These are phyloP conservation scores for Panaeolus papilionaceus DNA, from an alignment of 768 basidiomycete genomes.

Conservation along the genomic window DNA sequence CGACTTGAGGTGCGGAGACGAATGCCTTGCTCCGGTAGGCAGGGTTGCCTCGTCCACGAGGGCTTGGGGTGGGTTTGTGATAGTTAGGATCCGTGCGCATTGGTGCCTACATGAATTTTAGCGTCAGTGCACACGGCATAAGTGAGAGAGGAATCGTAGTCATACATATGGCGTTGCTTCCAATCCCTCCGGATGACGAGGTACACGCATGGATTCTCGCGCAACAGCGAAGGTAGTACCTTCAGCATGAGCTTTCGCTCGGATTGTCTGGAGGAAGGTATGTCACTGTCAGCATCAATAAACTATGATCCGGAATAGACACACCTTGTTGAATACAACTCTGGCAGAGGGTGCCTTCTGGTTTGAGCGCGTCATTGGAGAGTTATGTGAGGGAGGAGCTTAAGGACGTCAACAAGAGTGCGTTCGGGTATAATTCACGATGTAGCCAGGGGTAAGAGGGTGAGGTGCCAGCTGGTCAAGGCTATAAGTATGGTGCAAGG, in stretches of 20 bases:
- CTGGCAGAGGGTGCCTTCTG: slow-evolving; percentile 11
- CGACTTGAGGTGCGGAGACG: slow-evolving; percentile 29
- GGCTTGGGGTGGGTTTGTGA: not conserved
- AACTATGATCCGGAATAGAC: not conserved
- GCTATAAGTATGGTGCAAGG: not conserved
- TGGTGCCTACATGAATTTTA: not conserved
- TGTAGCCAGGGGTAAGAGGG: not conserved
- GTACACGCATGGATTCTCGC: slow-evolving; percentile 1
- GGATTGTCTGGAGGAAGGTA: not conserved
- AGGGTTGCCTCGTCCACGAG: not conserved
- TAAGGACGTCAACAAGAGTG: not conserved
- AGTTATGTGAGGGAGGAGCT: not conserved
- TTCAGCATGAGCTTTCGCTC: slow-evolving; percentile 5
- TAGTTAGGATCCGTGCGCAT: not conserved
- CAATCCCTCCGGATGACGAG: not conserved
- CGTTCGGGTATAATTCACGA: not conserved
- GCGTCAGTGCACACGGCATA: not conserved
- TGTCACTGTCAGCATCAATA: not conserved
- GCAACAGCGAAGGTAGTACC: not conserved
- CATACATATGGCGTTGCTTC: not conserved
- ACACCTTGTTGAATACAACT: slow-evolving; percentile 10
- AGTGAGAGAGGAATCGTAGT: not conserved
- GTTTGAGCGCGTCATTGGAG: slow-evolving; percentile 1
- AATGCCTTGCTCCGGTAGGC: not conserved
- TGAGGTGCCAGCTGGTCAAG: not conserved